Conservation (phyloP, 106 monocot species). For the Alisma plantagoaquatica region DNA sequence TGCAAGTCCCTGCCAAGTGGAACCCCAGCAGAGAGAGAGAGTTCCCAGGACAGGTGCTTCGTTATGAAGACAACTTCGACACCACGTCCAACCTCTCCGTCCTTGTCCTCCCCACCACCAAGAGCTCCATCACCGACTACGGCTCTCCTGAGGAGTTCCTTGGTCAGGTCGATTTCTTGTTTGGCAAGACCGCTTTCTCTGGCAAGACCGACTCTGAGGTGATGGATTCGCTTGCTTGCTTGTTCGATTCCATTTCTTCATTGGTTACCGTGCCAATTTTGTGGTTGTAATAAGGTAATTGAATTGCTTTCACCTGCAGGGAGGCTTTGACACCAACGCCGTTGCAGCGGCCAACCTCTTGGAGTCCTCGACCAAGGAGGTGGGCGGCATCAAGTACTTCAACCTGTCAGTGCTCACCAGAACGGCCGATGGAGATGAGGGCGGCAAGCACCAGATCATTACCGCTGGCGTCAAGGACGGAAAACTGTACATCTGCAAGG, state of each 20-base stretch:
- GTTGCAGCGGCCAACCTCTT: constrained; percentile 89
- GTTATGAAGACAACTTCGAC: constrained; percentile 94
- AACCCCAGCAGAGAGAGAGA: constrained; percentile 90
- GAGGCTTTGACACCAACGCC: constrained; percentile 68
- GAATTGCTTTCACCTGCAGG: constrained; percentile 21
- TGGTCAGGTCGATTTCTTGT: constrained; percentile 69
- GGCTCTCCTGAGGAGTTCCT: constrained; percentile 85
- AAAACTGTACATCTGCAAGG: constrained; percentile 98
- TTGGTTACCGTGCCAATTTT: background rate
- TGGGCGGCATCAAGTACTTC: constrained; percentile 72
- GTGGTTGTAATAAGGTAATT: background rate
- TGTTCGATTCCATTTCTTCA: background rate
- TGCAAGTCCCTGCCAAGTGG: constrained; percentile 79
- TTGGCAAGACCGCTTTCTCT: constrained; percentile 68
- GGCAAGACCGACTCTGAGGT: constrained; percentile 90
- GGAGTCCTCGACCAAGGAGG: constrained; percentile 33
- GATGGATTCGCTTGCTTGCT: background rate
- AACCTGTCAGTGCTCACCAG: constrained; percentile 65
- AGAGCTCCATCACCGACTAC: constrained; percentile 80
- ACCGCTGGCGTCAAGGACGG: constrained; percentile 64
- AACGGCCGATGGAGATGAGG: constrained; percentile 96
- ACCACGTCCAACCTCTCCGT: constrained; percentile 64
- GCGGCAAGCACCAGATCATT: constrained; percentile 91
- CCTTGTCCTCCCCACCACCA: constrained; percentile 47
- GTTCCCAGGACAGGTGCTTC: constrained; percentile 80